Conservation (phyloP, 495 filamentous ascomycete genomes). For the Podospora tetraspora region DNA sequence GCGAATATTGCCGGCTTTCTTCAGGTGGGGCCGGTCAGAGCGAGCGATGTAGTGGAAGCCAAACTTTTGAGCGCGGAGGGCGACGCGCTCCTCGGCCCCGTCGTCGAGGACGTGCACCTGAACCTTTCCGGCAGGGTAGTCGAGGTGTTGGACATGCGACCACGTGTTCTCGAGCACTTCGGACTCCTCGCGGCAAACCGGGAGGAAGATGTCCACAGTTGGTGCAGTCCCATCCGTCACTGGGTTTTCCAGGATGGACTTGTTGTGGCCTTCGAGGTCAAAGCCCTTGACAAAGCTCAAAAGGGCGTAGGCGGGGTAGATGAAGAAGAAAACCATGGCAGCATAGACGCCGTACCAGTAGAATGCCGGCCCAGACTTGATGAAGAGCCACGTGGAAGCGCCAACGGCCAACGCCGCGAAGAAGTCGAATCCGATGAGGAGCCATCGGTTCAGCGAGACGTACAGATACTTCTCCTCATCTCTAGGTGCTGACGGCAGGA, state of each 20-base stretch:
- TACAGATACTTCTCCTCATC: slow-evolving; percentile 30
- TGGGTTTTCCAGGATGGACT: slow-evolving; percentile 16
- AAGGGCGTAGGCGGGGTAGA: slow-evolving; percentile 27
- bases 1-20: slow-evolving; percentile 31
- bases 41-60: slow-evolving; percentile 32
- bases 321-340: slow-evolving; percentile 27
- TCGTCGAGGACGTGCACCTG: slow-evolving; percentile 29
- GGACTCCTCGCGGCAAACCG: slow-evolving; percentile 28
- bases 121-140: slow-evolving; percentile 25
- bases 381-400: slow-evolving; percentile 31
- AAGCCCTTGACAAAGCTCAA: slow-evolving; percentile 25
- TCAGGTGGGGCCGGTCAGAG: slow-evolving; percentile 27
- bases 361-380: slow-evolving; percentile 24
- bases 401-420: slow-evolving; percentile 27
- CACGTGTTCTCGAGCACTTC: slow-evolving; percentile 33
- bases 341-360: slow-evolving; percentile 31
- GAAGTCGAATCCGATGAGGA: slow-evolving; percentile 27
- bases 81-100: slow-evolving; percentile 15
- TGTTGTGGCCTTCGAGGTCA: slow-evolving; percentile 21
- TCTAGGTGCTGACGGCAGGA: slow-evolving; percentile 24
- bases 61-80: slow-evolving; percentile 15
- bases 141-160: slow-evolving; percentile 24
- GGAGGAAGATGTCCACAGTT: slow-evolving; percentile 29
- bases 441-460: slow-evolving; percentile 27
- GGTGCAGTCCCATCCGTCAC: slow-evolving; percentile 26